Percentiles rank a stretch among this genome's conserved stretches.
Conservation (phyloP, 2,329 filamentous ascomycete species). For the Sporothrix pseudoabietina region DNA sequence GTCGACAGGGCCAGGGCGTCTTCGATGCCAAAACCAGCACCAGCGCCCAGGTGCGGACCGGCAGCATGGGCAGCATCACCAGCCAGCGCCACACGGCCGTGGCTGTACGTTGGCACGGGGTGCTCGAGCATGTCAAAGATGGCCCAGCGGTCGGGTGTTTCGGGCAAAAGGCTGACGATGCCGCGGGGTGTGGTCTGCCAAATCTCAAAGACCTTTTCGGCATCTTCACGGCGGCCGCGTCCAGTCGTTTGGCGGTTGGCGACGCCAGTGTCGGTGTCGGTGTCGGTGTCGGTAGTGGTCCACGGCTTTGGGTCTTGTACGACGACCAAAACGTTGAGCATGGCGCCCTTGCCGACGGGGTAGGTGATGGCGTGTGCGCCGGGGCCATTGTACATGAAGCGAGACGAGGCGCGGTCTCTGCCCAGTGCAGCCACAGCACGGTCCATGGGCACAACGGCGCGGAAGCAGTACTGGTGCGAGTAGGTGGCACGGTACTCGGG, state of each 20-base stretch:
- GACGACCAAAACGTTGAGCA: slow-evolving; percentile 60
- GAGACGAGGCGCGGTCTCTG: slow-evolving; percentile 50
- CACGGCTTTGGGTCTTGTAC: slow-evolving; percentile 46
- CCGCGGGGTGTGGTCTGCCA: slow-evolving; percentile 47
- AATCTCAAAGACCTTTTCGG: slow-evolving; percentile 44
- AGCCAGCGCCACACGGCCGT: slow-evolving; percentile 50
- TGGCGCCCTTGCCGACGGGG: slow-evolving; percentile 56
- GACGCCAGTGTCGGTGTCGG: slow-evolving; percentile 30
- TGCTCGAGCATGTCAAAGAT: slow-evolving; percentile 55
- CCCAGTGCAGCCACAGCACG: slow-evolving; percentile 55
- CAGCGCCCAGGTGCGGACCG: slow-evolving; percentile 58
- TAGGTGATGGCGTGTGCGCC: slow-evolving; percentile 63
- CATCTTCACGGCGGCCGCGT: slow-evolving; percentile 46
- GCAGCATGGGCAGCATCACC: slow-evolving; percentile 61
- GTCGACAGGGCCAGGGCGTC: slow-evolving; percentile 52
- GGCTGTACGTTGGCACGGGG: slow-evolving; percentile 49
- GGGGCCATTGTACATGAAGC: slow-evolving; percentile 60
- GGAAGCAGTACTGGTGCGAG: slow-evolving; percentile 62
- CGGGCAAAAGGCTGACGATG: slow-evolving; percentile 50
- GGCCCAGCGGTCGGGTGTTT: slow-evolving; percentile 56
- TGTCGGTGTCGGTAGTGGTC: slow-evolving; percentile 33
- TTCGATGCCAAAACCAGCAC: slow-evolving; percentile 59
- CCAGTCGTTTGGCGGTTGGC: slow-evolving; percentile 42
- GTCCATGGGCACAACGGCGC: slow-evolving; percentile 62
- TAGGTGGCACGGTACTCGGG: slow-evolving; percentile 51